A percentile compares a stretch with the other conserved stretches of the same genome.
phyloP scores from a whole-genome alignment of 768 basidiomycete genomes.

The Tricholoma saponaceum region DNA sequence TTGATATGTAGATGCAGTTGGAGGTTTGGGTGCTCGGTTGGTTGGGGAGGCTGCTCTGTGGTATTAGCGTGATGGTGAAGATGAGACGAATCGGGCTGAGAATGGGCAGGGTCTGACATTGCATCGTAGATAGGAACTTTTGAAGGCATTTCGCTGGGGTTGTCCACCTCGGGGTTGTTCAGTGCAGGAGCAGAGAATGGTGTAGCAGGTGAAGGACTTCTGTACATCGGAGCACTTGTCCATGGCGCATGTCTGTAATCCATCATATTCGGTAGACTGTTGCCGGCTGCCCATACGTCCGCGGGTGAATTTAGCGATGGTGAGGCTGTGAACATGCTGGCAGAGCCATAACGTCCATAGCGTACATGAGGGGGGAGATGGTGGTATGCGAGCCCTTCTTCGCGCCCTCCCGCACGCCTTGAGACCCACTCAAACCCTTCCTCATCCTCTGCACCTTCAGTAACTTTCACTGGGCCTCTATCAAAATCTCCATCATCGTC shows the following conservation, averaged over 20 bases:
- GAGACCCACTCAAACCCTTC: slow-evolving; percentile 84
- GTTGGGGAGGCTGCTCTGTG: slow-evolving; percentile 5
- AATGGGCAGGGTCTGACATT: slow-evolving; percentile 16
- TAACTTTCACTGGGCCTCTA: slow-evolving; percentile 48
- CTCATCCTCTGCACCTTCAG: slow-evolving; percentile 55
- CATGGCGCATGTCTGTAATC: slow-evolving; percentile 29
- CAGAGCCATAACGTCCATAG: slow-evolving; percentile 52
- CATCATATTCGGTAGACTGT: slow-evolving; percentile 34
- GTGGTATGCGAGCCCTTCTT: slow-evolving; percentile 58
- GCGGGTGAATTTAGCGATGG: slow-evolving; percentile 40
- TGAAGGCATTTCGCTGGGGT: not conserved
- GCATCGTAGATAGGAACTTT: slow-evolving; percentile 5
- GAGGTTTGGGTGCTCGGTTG: slow-evolving; percentile 52
- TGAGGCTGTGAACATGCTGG: slow-evolving; percentile 57
- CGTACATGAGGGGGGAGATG: slow-evolving; percentile 73
- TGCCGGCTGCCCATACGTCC: slow-evolving; percentile 41
- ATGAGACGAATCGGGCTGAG: slow-evolving; percentile 3
- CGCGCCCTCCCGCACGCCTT: slow-evolving; percentile 52
- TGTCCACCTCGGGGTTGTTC: slow-evolving; percentile 10
- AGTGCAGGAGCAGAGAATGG: slow-evolving; percentile 23
- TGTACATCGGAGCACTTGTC: slow-evolving; percentile 26
- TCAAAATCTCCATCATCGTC: slow-evolving; percentile 63
- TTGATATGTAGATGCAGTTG: slow-evolving; percentile 85
- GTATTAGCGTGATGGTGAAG: slow-evolving; percentile 1
- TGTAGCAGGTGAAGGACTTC: slow-evolving; percentile 30